Conservation (phyloP, 2,329 filamentous ascomycete genomes). For the Penicillium aurantiogriseum region DNA sequence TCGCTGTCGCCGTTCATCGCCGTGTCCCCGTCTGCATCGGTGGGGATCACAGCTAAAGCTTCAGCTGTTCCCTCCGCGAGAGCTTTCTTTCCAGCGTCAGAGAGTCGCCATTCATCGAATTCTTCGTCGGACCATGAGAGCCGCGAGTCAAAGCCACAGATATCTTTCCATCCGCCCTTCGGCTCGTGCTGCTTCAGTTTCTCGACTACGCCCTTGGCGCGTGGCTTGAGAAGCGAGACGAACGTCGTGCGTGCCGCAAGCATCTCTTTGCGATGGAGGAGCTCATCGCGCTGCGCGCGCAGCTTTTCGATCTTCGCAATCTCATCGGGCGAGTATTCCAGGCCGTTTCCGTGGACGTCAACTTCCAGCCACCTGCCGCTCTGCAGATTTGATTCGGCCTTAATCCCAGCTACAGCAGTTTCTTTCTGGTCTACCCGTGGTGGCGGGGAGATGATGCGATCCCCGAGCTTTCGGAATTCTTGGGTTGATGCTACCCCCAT, state of each 20-base stretch:
- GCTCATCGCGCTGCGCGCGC: conserved; percentile 33
- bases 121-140: conserved; percentile 50
- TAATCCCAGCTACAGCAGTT: conserved; percentile 10
- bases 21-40: conserved; percentile 36
- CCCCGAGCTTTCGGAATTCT: conserved; percentile 45
- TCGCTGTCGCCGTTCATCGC: conserved; percentile 35
- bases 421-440: conserved; percentile 23
- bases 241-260: conserved; percentile 45
- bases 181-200: conserved; percentile 46
- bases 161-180: conserved; percentile 48
- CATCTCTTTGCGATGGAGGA: conserved; percentile 40
- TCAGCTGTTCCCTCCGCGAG: conserved; percentile 41
- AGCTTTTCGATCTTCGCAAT: conserved; percentile 40
- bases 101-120: conserved; percentile 48
- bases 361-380: conserved; percentile 30
- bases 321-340: conserved; percentile 41
- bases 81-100: conserved; percentile 38
- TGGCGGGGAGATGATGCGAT: conserved; percentile 37
- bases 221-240: conserved; percentile 42
- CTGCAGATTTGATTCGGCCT: conserved; percentile 15
- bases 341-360: conserved; percentile 29
- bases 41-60: conserved; percentile 29
- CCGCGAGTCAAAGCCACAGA: conserved; percentile 50
- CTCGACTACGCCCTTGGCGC: conserved; percentile 44
- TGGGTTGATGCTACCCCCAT: conserved; percentile 38